Conservation (phyloP, 495 filamentous ascomycete genomes). For the Penicillium diatomitis region DNA sequence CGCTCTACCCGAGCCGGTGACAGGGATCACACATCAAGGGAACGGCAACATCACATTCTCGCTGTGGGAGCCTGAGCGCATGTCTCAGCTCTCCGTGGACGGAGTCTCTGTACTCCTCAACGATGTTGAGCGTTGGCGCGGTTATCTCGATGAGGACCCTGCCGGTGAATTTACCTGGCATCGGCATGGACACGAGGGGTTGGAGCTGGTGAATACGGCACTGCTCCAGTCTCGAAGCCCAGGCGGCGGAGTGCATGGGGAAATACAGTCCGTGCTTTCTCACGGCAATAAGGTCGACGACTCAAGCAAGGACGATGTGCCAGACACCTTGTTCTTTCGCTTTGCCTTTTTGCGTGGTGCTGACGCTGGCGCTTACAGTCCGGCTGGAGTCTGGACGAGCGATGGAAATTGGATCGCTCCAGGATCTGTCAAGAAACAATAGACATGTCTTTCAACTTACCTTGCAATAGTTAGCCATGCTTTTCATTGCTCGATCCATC, state of each 20-base stretch:
- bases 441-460: conserved; percentile 3
- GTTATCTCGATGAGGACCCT: conserved; percentile 44
- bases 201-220: conserved; percentile 21
- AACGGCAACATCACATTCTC: conserved; percentile 51
- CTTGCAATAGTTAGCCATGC: no score
- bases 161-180: conserved; percentile 38
- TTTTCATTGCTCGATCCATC: neutral
- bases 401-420: conserved; percentile 59
- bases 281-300: conserved; percentile 25
- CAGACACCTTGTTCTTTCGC: conserved; percentile 66
- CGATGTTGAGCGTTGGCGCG: conserved; percentile 79
- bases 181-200: conserved; percentile 34
- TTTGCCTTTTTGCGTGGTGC: conserved; percentile 74
- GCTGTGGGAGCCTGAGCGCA: conserved; percentile 37
- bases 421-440: conserved; percentile 14
- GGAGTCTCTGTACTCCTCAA: conserved; percentile 87
- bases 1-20: conserved; percentile 29
- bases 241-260: conserved; percentile 1
- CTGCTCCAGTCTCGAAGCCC: conserved; percentile 11
- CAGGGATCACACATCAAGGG: conserved; percentile 21
- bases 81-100: conserved; percentile 60
- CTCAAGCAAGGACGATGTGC: conserved; percentile 23
- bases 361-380: conserved; percentile 63
- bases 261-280: conserved; percentile 11
- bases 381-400: conserved; percentile 65